A percentile compares a stretch with the other conserved stretches of the same genome.
These are phyloP conservation scores for Magnolia kwangsiensis DNA, from an alignment of 164 flowering plant genomes.

Conservation along the genomic window DNA sequence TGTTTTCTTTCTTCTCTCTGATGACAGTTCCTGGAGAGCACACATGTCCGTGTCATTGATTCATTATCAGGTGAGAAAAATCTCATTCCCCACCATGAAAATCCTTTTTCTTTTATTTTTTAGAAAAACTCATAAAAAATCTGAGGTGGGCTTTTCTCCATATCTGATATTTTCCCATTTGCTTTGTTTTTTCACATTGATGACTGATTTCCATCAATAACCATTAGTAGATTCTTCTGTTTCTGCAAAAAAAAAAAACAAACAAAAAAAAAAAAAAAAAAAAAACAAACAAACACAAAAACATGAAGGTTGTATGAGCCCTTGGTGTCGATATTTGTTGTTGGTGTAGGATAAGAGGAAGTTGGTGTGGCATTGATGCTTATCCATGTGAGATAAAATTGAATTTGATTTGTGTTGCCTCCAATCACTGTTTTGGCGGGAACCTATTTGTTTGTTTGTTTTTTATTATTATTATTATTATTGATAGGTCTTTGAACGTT, in stretches of 20 bases:
- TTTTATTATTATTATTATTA: neutral
- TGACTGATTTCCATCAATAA: neutral
- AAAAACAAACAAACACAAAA: too few species aligned
- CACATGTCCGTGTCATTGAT: neutral
- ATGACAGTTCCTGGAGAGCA: neutral
- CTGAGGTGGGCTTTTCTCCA: conserved; percentile 15
- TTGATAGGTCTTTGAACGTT: neutral
- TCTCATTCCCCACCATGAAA: neutral
- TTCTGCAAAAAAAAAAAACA: neutral
- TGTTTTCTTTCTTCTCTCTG: neutral
- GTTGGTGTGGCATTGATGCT: neutral
- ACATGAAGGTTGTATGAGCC: neutral
- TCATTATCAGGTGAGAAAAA: conserved; percentile 4
- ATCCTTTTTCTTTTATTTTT: neutral
- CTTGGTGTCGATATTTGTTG: conserved; percentile 5
- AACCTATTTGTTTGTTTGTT: neutral
- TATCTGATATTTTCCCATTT: conserved; percentile 8
- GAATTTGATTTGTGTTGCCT: neutral
- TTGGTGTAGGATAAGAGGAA: conserved; percentile 5
- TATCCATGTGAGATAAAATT: neutral
- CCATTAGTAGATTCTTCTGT: neutral
- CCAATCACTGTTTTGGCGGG: neutral
- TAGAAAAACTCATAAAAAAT: conserved; percentile 2
- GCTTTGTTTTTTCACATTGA: neutral
- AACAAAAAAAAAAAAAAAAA: too few species aligned